A percentile compares a stretch with the other conserved stretches of the same genome.
These are phyloP conservation scores for Candida nitratophila DNA, from an alignment of 805 yeast species.

Conservation along the genomic window DNA sequence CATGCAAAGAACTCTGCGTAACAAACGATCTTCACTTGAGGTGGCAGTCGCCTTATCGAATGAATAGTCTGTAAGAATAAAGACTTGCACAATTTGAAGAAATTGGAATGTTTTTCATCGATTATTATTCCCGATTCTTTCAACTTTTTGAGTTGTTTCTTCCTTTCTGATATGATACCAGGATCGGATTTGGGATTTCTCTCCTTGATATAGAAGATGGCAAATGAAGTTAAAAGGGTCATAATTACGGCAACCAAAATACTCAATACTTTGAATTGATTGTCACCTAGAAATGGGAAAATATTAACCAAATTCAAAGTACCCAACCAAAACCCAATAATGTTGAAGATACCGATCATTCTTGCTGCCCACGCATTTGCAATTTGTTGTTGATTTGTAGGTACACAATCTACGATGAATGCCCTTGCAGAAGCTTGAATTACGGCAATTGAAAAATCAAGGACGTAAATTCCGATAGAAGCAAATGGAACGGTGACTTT, in stretches of 20 bases:
- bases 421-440: conserved; percentile 60
- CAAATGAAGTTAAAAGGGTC: conserved; percentile 29
- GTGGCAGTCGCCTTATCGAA: conserved; percentile 35
- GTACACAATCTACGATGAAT: conserved; percentile 53
- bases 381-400: conserved; percentile 46
- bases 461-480: conserved; percentile 41
- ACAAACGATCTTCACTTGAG: conserved; percentile 45
- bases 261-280: conserved; percentile 47
- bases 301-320: conserved; percentile 33
- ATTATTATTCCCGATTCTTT: conserved; percentile 26
- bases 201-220: conserved; percentile 38
- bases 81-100: conserved; percentile 15
- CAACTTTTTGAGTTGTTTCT: conserved; percentile 24
- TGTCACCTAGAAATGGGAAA: conserved; percentile 35
- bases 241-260: conserved; percentile 35
- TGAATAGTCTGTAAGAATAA: conserved; percentile 27
- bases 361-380: conserved; percentile 67
- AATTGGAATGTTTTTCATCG: conserved; percentile 9
- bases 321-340: conserved; percentile 49
- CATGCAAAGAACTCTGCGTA: conserved; percentile 57
- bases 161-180: conserved; percentile 31
- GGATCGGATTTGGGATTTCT: conserved; percentile 39
- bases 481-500: conserved; percentile 40
- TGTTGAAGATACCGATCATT: conserved; percentile 54
- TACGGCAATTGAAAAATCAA: conserved; percentile 51